Evolutionary conservation across 2,329 filamentous ascomycete species (phyloP), one percentile per base, ranked within the genome.

Genomic region (Ophiostoma novo-ulmi): DNA sequence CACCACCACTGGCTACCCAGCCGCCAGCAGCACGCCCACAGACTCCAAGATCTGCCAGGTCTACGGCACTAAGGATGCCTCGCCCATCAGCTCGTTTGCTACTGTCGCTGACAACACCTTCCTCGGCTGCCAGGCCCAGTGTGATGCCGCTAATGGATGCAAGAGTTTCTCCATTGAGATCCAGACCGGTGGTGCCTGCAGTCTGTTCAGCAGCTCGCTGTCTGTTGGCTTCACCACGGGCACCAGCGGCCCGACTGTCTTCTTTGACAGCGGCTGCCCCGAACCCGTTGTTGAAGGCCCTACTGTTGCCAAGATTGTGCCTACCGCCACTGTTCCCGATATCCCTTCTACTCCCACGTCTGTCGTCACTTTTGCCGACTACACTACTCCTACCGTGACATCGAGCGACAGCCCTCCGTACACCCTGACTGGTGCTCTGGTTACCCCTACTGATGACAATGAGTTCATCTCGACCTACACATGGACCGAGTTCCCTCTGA

Each of bases 101-200:
- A 48, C 55, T 31, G 48, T 70, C 35, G 44, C 63, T 1, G 69
- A 70, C 35, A n/a, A 70, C 64, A 70, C 69, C 17, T 70, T 70
- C 69, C 63, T 41, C 39, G 69, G 69, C 38, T 70, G 69, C n/a
- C n/a, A 38, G 8, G 63, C 69, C 5, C 41, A 61, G 44, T 70
- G 69, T 48, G 36, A 38, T 1, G 69, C 64, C 31, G n/a, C 63
- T 5, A 36, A 5, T 22, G 63, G 36, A 48, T 70, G 69, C 44
- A 20, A 31, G 44, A 70, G 69, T 13, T 70, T 70, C 63, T 70
- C 69, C 6, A 70, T 70, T 41, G 63, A 70, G 63, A 67, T 70
- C 35, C 10, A 58, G 44, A 67, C 63, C 6, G 69, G 69, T 20
- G 69, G 69, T 38, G 39, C 64, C n/a, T 70, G 69, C 64, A 58